Evolutionary conservation across 2,329 filamentous ascomycete species (phyloP), one percentile per base, ranked within the genome.

Genomic region (Passalora sequoiae): DNA sequence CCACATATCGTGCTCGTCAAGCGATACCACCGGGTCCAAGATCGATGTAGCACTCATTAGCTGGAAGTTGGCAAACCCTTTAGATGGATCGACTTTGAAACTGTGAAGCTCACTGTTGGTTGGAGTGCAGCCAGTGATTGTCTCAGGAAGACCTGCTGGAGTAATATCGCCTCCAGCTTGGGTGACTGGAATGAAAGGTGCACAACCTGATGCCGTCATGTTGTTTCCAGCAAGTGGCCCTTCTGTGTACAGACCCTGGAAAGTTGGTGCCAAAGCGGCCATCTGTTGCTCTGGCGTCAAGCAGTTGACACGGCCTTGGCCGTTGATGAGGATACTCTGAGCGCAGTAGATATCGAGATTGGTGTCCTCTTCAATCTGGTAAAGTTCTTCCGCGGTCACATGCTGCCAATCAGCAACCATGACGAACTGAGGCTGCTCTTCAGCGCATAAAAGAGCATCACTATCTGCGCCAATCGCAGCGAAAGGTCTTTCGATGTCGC

Each of bases 1-100:
- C 42, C 42, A 51, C 42, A 53, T 38, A 9, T 48, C 47, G 29
- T 53, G 48, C 1, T 41, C 33, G 20, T 53, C 50, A 13, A 53
- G 25, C 9, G 47, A 46, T 6, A 48, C 16, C 4, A 48, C 38
- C n/a, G 42, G 49, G 7, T 42, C 17, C 17, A 46, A 27, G 12
- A 47, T 31, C 5, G 48, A 45, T 8, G 29, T 27, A 12, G 45
- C 39, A 20, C 44, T 38, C 13, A 48, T 46, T 33, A 47, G 36
- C 19, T 48, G 43, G 38, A 51, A 39, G 24, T 32, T 46, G 19
- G 43, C 44, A 42, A 44, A 51, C 31, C 42, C 40, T 15, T 51
- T 36, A 13, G 32, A 33, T 15, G 45, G 42, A 24, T 51, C 35
- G 19, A 51, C 48, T 27, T 31, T 28, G 22, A 46, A 47, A 27